Evolutionary conservation across 2,329 filamentous ascomycete species (phyloP).

Genomic region (Cladosporium sp.): DNA sequence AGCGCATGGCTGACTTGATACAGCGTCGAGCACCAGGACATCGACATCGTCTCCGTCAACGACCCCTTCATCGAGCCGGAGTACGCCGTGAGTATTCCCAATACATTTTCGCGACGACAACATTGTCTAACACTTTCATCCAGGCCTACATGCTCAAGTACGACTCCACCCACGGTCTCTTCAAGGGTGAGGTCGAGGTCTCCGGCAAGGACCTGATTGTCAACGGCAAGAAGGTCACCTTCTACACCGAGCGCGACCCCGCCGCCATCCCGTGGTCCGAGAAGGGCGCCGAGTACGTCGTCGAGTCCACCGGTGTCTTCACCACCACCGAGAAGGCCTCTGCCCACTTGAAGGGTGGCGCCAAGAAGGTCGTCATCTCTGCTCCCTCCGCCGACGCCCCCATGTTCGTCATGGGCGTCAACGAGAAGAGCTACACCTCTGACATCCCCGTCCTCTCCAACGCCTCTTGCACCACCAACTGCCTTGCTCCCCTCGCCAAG

Average conservation of each 20-base stretch:
- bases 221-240: conserved; percentile 92
- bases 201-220: conserved; percentile 70
- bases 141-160: conserved; percentile 99
- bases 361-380: conserved; percentile 89
- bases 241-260: conserved; percentile 92
- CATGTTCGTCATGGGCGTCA: conserved; percentile 99
- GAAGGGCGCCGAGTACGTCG: conserved; percentile 85
- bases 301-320: conserved; percentile 99
- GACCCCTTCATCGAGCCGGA: conserved; percentile 98
- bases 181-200: conserved; percentile 86
- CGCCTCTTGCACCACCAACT: conserved; percentile 99
- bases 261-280: conserved; percentile 84
- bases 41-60: conserved; percentile 95
- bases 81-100: conserved; percentile 78
- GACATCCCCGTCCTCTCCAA: conserved; percentile 95
- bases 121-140: not conserved
- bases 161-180: conserved; percentile 92
- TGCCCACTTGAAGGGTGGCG: conserved; percentile 91
- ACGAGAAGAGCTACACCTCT: conserved; percentile 88
- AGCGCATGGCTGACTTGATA: conserved; percentile 17
- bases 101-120: not conserved
- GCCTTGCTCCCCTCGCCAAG: conserved; percentile 98
- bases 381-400: conserved; percentile 91
- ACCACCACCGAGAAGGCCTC: conserved; percentile 96
- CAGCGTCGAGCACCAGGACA: conserved; percentile 77